A percentile compares a stretch with the other conserved stretches of the same genome.
Evolutionary conservation across 805 yeast genomes (phyloP).

Genomic region (Myxozyma neotropica): DNA sequence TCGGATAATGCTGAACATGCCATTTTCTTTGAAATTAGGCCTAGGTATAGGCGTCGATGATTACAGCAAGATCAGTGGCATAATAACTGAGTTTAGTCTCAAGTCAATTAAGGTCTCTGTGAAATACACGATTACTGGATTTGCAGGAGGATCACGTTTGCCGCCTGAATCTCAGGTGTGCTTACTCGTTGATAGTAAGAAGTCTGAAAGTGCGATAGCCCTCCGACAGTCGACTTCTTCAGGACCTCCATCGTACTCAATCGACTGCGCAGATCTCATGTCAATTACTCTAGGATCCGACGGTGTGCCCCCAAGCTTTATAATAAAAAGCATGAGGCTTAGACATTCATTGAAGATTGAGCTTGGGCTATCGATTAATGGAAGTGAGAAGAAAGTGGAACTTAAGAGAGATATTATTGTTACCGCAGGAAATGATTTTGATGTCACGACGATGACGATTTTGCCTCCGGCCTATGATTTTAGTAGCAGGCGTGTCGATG

Average conservation of each 20-base stretch:
- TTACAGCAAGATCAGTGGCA: background rate
- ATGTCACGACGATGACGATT: slow-evolving; percentile 1
- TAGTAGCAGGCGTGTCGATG: background rate
- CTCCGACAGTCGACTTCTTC: background rate
- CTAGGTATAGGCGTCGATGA: slow-evolving; percentile 8
- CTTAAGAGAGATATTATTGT: background rate
- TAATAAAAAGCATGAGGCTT: slow-evolving; percentile 1
- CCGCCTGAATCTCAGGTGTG: background rate
- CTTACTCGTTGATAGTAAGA: background rate
- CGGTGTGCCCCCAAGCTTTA: slow-evolving; percentile 1
- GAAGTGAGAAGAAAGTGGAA: background rate
- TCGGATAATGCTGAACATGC: background rate
- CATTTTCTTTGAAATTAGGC: background rate
- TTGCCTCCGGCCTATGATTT: slow-evolving; percentile 21
- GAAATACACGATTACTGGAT: background rate
- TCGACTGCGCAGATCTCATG: slow-evolving; percentile 4
- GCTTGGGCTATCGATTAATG: slow-evolving; percentile 10
- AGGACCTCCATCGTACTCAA: background rate
- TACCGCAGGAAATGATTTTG: background rate
- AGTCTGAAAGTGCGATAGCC: background rate
- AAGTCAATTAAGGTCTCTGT: slow-evolving; percentile 2
- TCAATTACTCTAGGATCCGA: background rate
- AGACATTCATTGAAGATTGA: background rate
- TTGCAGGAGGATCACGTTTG: background rate
- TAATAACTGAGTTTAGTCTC: slow-evolving; percentile 1